These are phyloP conservation scores for Rhynchosporium agropyri DNA, from an alignment of 2,329 filamentous ascomycete species.

Conservation along the genomic window DNA sequence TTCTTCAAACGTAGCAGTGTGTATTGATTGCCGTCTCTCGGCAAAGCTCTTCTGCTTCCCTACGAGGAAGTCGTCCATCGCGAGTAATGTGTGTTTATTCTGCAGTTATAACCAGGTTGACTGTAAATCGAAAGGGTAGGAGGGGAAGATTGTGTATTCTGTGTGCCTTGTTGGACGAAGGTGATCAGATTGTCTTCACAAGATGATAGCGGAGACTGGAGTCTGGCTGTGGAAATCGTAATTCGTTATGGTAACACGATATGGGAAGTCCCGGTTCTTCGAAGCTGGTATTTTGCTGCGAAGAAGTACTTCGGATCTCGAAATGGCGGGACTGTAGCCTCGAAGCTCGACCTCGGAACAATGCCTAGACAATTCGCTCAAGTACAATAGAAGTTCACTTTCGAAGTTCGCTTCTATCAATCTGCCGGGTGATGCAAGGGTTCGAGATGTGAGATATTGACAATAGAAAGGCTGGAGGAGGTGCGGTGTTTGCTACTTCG, in stretches of 20 bases:
- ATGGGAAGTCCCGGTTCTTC: not conserved
- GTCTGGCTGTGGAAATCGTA: not conserved
- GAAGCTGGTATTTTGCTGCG: not conserved
- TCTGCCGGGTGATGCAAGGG: not conserved
- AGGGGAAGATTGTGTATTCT: not conserved
- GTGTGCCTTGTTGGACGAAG: not conserved
- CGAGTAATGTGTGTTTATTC: not conserved
- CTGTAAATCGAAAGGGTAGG: not conserved
- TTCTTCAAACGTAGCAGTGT: slow-evolving; percentile 50
- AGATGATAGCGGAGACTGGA: not conserved
- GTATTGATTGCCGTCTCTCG: slow-evolving; percentile 60
- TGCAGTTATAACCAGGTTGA: not conserved
- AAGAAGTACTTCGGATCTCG: not conserved
- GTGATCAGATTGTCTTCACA: not conserved
- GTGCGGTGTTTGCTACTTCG: not conserved
- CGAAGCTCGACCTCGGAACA: not conserved
- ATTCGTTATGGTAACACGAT: not conserved
- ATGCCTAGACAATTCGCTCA: not conserved
- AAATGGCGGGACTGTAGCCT: slow-evolving; percentile 1
- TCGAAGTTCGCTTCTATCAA: not conserved
- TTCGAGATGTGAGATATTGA: not conserved
- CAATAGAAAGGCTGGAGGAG: not conserved
- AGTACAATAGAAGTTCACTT: slow-evolving; percentile 2
- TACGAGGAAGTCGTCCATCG: slow-evolving; percentile 43
- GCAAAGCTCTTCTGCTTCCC: slow-evolving; percentile 58